These are phyloP conservation scores for Umbelopsis sp. DNA, from an alignment of 192 early-diverging fungal species.

Conservation along the genomic window DNA sequence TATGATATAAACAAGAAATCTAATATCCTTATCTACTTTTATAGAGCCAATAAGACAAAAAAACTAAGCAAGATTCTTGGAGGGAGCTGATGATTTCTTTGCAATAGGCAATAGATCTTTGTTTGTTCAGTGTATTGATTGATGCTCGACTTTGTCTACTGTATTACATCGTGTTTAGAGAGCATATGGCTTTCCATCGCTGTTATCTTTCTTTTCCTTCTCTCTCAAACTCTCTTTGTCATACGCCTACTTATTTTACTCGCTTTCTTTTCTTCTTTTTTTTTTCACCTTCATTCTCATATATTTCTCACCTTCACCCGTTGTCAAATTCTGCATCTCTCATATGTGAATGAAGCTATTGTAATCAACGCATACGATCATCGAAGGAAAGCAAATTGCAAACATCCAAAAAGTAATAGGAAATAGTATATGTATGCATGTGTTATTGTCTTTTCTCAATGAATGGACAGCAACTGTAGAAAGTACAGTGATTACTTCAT, in stretches of 20 bases:
- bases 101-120: background rate
- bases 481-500: no score
- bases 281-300: background rate
- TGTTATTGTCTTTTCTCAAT: no score
- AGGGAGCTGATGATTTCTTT: slow-evolving; percentile 5
- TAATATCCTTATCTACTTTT: background rate
- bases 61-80: slow-evolving; percentile 4
- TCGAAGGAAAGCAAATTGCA: background rate
- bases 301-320: background rate
- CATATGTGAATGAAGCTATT: background rate
- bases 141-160: background rate
- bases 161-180: background rate
- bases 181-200: background rate
- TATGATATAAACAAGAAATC: background rate
- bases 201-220: background rate
- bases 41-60: slow-evolving; percentile 16
- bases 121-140: background rate
- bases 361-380: background rate
- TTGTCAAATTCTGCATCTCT: background rate
- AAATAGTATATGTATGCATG: background rate
- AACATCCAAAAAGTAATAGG: background rate
- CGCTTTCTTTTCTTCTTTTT: background rate
- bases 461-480: no score
- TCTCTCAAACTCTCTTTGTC: no score
- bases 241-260: background rate